Base-by-base conservation (phyloP, 768 basidiomycete species). In the Mrakia blollopis region DNA sequence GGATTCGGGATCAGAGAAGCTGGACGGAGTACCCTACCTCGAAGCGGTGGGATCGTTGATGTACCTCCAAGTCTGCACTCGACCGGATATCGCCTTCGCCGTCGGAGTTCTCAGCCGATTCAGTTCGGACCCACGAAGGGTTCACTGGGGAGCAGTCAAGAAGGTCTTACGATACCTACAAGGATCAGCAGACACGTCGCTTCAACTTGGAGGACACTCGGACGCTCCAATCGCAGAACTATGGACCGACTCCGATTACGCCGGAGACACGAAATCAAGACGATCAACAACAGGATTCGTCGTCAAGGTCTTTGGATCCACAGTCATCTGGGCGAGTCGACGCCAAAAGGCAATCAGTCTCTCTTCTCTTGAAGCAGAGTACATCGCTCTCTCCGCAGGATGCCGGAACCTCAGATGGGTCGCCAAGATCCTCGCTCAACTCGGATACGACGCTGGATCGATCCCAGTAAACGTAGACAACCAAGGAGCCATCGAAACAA, bases 281-380 rank as follows among this genome's bases (percentile, higher is more conserved):
- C 39, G 41, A 5, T 74, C 73, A 23, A 65, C 62, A 14, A 63
- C 61, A 10, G 61, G 61, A 37, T 39, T 63, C 61, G 23, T 67
- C 61, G 10, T 74, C 41, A 47, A 30, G 16, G 21, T 47, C 2
- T 63, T 37, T 32, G 73, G 73, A n/a, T 25, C n/a, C 62, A 52
- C 60, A 18, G 60, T 74, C 62, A 32, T 37, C 60, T 74, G 73
- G 73, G 28, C n/a, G 13, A 54, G 44, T 30, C 44, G 52, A 25
- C 35, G 73, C 25, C 57, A 62, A 30, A 61, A 35, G 35, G 28
- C 30, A 23, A 52, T 74, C 73, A 74, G 35, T 37, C 35, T 28
- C 18, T 74, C 73, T 32, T 74, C 73, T 13, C 44, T 37, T 9
- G 73, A 74, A 44, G 30, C 73, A 18, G 73, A 74, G 60, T 74